Evolutionary conservation across 2,329 filamentous ascomycete genomes (phyloP).

Genomic region (Xylaria sp.): DNA sequence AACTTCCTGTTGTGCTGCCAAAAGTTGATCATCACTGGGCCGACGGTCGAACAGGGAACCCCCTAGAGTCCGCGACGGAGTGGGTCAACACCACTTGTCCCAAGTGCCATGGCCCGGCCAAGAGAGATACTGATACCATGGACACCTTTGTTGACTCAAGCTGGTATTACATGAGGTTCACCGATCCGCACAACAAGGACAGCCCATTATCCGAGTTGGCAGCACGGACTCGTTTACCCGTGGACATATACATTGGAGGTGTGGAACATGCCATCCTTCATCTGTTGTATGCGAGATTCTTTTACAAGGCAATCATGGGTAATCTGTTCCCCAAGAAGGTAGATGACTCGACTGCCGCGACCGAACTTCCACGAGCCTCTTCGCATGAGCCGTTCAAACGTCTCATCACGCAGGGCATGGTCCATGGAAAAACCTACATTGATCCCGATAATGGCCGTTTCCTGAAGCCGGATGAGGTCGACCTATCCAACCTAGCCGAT

Average conservation of each 20-base stretch:
- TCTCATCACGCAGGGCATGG: slow-evolving; percentile 89
- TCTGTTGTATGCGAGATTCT: slow-evolving; percentile 81
- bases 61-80: slow-evolving; percentile 63
- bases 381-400: slow-evolving; percentile 67
- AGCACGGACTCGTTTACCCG: slow-evolving; percentile 57
- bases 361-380: slow-evolving; percentile 7
- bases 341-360: slow-evolving; percentile 14
- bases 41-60: slow-evolving; percentile 67
- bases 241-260: slow-evolving; percentile 84
- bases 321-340: slow-evolving; percentile 40
- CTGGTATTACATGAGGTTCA: slow-evolving; percentile 84
- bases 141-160: slow-evolving; percentile 94
- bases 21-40: slow-evolving; percentile 63
- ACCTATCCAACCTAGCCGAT: slow-evolving; percentile 49
- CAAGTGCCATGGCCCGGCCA: slow-evolving; percentile 62
- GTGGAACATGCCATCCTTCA: slow-evolving; percentile 90
- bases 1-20: slow-evolving; percentile 73
- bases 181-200: slow-evolving; percentile 61
- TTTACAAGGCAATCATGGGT: slow-evolving; percentile 75
- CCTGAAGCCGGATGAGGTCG: slow-evolving; percentile 69
- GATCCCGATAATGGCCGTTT: slow-evolving; percentile 72
- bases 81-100: slow-evolving; percentile 76
- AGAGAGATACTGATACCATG: slow-evolving; percentile 89
- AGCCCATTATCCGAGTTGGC: slow-evolving; percentile 57
- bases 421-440: slow-evolving; percentile 77